These are phyloP conservation scores for Vitis cinerea DNA, from an alignment of 164 flowering plant genomes.

Conservation along the genomic window DNA sequence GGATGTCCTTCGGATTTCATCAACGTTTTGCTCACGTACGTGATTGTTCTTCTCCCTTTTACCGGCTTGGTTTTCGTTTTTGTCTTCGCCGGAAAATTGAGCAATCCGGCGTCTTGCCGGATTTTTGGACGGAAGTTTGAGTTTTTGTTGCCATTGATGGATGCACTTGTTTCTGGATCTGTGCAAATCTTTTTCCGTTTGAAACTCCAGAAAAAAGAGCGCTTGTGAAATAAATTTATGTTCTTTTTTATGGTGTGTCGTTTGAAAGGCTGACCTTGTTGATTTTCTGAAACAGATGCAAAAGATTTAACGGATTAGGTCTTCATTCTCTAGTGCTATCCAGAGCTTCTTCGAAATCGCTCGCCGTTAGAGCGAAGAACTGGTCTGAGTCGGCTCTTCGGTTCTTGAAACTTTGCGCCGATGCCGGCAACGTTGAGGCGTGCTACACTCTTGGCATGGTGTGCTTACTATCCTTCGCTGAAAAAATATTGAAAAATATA, in stretches of 20 bases:
- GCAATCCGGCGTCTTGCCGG: too few relatives aligned
- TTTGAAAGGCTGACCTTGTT: background rate
- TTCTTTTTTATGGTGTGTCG: background rate
- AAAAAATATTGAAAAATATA: background rate
- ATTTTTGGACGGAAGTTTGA: background rate
- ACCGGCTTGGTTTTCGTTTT: background rate
- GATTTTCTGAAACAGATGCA: constrained; percentile 24
- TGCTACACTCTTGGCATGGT: constrained; percentile 43
- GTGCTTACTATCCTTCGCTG: background rate
- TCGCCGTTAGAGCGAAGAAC: constrained; percentile 29
- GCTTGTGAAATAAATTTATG: background rate
- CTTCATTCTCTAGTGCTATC: constrained; percentile 26
- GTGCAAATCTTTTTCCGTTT: background rate
- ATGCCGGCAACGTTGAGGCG: constrained; percentile 37
- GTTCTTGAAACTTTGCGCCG: constrained; percentile 29
- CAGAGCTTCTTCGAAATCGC: constrained; percentile 19
- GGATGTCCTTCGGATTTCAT: constrained; percentile 18
- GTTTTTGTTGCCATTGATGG: background rate
- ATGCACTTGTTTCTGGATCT: background rate
- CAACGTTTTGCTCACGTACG: constrained; percentile 51
- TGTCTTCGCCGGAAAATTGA: background rate
- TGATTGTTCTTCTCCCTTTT: background rate
- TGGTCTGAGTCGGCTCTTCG: constrained; percentile 42
- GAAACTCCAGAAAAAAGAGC: background rate
- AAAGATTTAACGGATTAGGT: constrained; percentile 29